Evolutionary conservation across 768 basidiomycete species (phyloP).

Genomic region (Mycena crocata): DNA sequence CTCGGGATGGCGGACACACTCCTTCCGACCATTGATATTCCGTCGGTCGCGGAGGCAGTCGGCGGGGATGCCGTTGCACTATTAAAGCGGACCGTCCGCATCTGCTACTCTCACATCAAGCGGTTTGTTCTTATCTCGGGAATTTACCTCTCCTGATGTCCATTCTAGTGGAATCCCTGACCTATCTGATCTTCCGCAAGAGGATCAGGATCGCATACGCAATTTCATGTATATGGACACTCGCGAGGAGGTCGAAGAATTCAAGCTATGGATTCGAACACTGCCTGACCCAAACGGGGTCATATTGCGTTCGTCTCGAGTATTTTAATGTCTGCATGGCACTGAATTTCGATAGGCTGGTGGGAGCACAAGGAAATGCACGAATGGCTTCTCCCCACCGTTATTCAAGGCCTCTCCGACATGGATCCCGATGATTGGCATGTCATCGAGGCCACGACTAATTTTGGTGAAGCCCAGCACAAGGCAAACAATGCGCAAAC

Average conservation of each 20-base stretch:
- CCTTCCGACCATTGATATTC: slow-evolving; percentile 2
- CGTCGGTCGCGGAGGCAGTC: slow-evolving; percentile 7
- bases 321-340: too few relatives aligned
- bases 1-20: slow-evolving; percentile 16
- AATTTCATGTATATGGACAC: slow-evolving; percentile 7
- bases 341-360: not conserved
- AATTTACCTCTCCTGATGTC: slow-evolving; percentile 1
- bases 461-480: slow-evolving; percentile 23
- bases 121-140: not conserved
- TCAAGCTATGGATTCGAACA: slow-evolving; percentile 2
- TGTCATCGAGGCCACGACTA: slow-evolving; percentile 14
- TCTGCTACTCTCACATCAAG: slow-evolving; percentile 3
- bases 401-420: slow-evolving; percentile 8
- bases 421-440: slow-evolving; percentile 7
- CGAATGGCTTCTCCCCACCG: slow-evolving; percentile 2
- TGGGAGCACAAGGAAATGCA: slow-evolving; percentile 4
- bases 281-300: not conserved
- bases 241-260: slow-evolving; percentile 5
- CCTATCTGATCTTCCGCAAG: not conserved
- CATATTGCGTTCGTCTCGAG: not conserved
- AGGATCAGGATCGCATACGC: slow-evolving; percentile 4
- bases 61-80: not conserved
- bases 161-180: slow-evolving; percentile 9
- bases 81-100: not conserved
- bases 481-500: slow-evolving; percentile 18